Evolutionary conservation across 1,284 basidiomycete species (phyloP), one percentile per base, ranked within the genome.

Genomic region (Trametes sp.): DNA sequence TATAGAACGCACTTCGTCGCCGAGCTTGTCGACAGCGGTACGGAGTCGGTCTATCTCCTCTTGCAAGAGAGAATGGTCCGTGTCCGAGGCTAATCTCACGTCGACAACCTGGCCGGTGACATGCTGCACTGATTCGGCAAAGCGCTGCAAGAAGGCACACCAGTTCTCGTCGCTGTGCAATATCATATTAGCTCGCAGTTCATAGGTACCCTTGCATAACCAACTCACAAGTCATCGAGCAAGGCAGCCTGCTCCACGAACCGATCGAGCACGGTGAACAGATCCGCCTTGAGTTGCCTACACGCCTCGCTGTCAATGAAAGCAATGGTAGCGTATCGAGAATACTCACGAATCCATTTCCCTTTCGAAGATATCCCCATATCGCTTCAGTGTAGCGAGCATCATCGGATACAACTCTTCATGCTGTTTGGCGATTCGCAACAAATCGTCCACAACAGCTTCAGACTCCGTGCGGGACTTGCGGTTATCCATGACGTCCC

Each of bases 51-150:
- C 87, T 9, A 93, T 75, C 72, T 93, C 89, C 61, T 87, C 82
- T 54, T 87, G 81, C 21, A 87, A 77, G 4, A 79, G 77, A 0
- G 82, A 76, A 13, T 76, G 77, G 42, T 76, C 77, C 9, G 74
- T 76, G 45, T 83, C 81, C 9, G 81, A 80, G 16, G 76, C 73
- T 5, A 78, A 71, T 57, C 79, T 82, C 26, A 89, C 81, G 38
- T 87, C 83, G 11, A 89, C 76, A 49, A 84, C 81, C 69, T 87
- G 84, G 0, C 88, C 88, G n/a, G 89, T 89, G 67, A 92, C 82
- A 59, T 87, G 81, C 69, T 87, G 81, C 9, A 92, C 84, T n/a
- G 86, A 87, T 6, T 80, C 75, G 2, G 86, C 77, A 73, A 91
- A 93, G 6, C 78, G 79, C 56, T 84, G 84, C 70, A 93, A 78